A percentile compares a stretch with the other conserved stretches of the same genome.
Evolutionary conservation across 306 rosid genomes (phyloP).

Genomic region (Crotalaria pallida): DNA sequence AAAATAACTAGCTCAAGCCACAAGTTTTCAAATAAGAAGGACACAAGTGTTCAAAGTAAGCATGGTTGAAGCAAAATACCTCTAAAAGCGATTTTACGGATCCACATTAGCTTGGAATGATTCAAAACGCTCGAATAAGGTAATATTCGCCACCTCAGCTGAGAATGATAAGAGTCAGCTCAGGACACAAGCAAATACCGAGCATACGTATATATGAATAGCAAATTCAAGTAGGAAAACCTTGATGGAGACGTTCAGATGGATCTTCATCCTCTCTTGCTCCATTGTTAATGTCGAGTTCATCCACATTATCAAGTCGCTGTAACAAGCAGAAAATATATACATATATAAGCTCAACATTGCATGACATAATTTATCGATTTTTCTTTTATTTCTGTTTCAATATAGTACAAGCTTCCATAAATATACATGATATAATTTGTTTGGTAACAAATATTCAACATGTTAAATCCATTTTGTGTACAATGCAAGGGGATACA

Average conservation of each 20-base stretch:
- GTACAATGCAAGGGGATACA: background rate
- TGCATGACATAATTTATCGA: background rate
- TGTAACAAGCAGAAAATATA: conserved; percentile 29
- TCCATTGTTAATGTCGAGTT: conserved; percentile 27
- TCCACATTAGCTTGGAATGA: conserved; percentile 38
- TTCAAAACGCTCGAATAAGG: conserved; percentile 49
- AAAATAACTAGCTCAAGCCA: too few species aligned
- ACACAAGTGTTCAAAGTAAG: background rate
- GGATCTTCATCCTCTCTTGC: conserved; percentile 42
- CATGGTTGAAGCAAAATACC: conserved; percentile 38
- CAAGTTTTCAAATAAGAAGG: background rate
- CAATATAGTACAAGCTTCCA: background rate
- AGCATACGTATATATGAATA: background rate
- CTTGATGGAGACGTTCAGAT: conserved; percentile 54
- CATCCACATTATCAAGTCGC: conserved; percentile 74
- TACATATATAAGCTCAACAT: background rate
- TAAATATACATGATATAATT: background rate
- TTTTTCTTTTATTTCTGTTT: background rate
- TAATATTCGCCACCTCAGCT: conserved; percentile 68
- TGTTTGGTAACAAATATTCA: background rate
- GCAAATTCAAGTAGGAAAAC: conserved; percentile 34
- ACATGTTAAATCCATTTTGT: background rate
- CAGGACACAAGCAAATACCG: background rate
- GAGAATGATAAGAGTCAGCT: conserved; percentile 27
- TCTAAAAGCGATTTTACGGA: conserved; percentile 46